These are phyloP conservation scores for Didymella segeticola DNA, from an alignment of 2,329 filamentous ascomycete genomes.

Conservation along the genomic window DNA sequence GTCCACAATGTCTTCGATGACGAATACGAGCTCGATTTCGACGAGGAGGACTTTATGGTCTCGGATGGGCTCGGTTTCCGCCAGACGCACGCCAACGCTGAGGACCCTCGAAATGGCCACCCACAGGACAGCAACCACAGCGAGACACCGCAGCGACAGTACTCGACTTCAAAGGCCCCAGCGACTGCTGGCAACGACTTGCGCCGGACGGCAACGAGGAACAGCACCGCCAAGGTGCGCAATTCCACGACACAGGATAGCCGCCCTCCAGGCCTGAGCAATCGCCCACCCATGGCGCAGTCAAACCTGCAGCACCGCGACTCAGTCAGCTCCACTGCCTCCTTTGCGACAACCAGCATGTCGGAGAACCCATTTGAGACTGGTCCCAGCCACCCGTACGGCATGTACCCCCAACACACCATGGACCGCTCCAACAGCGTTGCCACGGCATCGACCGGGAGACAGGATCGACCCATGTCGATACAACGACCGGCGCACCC, in stretches of 20 bases:
- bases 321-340: conserved; percentile 50
- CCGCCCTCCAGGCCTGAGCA: conserved; percentile 26
- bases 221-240: conserved; percentile 47
- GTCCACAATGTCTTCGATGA: conserved; percentile 58
- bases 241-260: conserved; percentile 32
- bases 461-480: conserved; percentile 64
- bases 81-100: conserved; percentile 42
- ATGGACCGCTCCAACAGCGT: conserved; percentile 67
- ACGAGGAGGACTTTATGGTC: conserved; percentile 52
- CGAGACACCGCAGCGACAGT: conserved; percentile 31
- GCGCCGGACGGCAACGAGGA: conserved; percentile 44
- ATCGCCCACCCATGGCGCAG: conserved; percentile 30
- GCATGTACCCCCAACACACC: conserved; percentile 77
- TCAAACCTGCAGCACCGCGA: conserved; percentile 43
- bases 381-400: conserved; percentile 83
- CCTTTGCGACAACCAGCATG: conserved; percentile 49
- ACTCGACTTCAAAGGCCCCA: conserved; percentile 29
- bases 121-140: conserved; percentile 33
- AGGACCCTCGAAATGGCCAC: conserved; percentile 19
- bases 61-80: conserved; percentile 56
- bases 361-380: conserved; percentile 72
- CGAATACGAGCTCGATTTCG: conserved; percentile 52
- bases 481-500: conserved; percentile 78
- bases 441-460: conserved; percentile 73
- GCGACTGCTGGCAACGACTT: conserved; percentile 33